Conservation (phyloP, 2,329 filamentous ascomycete genomes). For the Xylaria sp. region DNA sequence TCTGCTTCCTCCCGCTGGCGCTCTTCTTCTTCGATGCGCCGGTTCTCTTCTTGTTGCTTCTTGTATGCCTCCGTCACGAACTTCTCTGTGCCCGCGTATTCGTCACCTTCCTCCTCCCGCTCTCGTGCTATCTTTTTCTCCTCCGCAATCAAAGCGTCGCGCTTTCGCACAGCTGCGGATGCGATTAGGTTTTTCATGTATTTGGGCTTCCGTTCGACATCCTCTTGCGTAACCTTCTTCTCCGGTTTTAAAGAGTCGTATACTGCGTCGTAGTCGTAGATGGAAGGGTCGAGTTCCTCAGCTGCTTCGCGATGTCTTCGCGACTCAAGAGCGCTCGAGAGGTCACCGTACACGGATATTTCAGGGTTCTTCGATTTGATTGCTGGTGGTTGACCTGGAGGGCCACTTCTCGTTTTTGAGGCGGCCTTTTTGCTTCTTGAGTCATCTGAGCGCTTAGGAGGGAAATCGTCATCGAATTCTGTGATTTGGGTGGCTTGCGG, state of each 20-base stretch:
- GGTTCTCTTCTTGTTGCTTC: slow-evolving; percentile 78
- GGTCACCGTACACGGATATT: slow-evolving; percentile 63
- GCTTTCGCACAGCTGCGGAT: slow-evolving; percentile 76
- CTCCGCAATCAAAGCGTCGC: slow-evolving; percentile 77
- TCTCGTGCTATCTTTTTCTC: slow-evolving; percentile 81
- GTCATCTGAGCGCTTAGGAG: slow-evolving; percentile 31
- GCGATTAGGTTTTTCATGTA: slow-evolving; percentile 79
- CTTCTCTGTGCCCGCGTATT: slow-evolving; percentile 81
- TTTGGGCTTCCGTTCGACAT: slow-evolving; percentile 69
- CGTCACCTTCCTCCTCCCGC: slow-evolving; percentile 79
- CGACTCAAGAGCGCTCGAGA: slow-evolving; percentile 68
- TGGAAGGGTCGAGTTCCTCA: slow-evolving; percentile 69
- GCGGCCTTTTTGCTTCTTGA: slow-evolving; percentile 40
- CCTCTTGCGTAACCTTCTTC: slow-evolving; percentile 56
- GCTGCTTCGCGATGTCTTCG: slow-evolving; percentile 69
- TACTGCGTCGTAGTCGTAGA: slow-evolving; percentile 86
- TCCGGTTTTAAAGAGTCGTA: slow-evolving; percentile 78
- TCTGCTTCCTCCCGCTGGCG: slow-evolving; percentile 67
- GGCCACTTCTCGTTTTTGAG: slow-evolving; percentile 38
- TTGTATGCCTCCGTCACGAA: slow-evolving; percentile 87
- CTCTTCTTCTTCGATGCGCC: slow-evolving; percentile 73
- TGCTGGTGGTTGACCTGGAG: slow-evolving; percentile 49
- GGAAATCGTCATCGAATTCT: slow-evolving; percentile 58
- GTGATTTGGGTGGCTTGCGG: slow-evolving; percentile 61
- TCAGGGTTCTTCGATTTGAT: slow-evolving; percentile 50